Conservation (phyloP, 1,284 basidiomycete genomes). For the Cystobasidium pallidum region DNA sequence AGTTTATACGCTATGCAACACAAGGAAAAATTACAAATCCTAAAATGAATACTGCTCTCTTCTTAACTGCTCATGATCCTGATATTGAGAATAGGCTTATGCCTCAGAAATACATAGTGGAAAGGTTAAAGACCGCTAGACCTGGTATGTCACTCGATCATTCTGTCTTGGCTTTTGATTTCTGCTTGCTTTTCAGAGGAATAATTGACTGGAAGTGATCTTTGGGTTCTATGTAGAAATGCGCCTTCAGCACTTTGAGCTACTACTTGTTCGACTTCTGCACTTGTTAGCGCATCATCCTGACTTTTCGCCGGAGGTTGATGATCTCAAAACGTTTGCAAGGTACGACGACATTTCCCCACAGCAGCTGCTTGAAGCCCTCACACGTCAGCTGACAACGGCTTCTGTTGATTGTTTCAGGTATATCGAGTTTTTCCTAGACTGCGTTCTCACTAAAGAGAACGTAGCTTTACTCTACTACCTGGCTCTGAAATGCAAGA, state of each 20-base stretch:
- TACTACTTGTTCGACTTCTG: conserved; percentile 80
- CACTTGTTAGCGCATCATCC: conserved; percentile 92
- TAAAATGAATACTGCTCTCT: conserved; percentile 79
- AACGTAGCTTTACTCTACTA: conserved; percentile 83
- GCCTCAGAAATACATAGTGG: conserved; percentile 39
- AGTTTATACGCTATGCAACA: conserved; percentile 67
- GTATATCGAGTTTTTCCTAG: conserved; percentile 87
- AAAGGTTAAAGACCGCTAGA: background rate
- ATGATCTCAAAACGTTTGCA: conserved; percentile 35
- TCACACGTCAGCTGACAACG: too few relatives aligned
- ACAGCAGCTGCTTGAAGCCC: too few relatives aligned
- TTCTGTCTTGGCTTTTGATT: too few relatives aligned
- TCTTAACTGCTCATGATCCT: conserved; percentile 88
- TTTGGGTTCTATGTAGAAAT: conserved; percentile 61
- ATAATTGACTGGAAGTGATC: too few relatives aligned
- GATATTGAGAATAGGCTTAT: conserved; percentile 68
- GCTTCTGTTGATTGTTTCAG: conserved; percentile 58
- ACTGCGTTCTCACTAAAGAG: conserved; percentile 71
- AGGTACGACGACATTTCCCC: background rate
- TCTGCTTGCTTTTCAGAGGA: too few relatives aligned
- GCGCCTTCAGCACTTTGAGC: conserved; percentile 72
- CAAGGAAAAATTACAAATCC: conserved; percentile 60
- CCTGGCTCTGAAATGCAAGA: conserved; percentile 80
- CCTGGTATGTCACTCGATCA: conserved; percentile 11
- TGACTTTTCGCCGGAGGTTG: conserved; percentile 64